Base-by-base conservation (phyloP, 1,284 basidiomycete genomes). In the Garcileccinum viscosum region DNA sequence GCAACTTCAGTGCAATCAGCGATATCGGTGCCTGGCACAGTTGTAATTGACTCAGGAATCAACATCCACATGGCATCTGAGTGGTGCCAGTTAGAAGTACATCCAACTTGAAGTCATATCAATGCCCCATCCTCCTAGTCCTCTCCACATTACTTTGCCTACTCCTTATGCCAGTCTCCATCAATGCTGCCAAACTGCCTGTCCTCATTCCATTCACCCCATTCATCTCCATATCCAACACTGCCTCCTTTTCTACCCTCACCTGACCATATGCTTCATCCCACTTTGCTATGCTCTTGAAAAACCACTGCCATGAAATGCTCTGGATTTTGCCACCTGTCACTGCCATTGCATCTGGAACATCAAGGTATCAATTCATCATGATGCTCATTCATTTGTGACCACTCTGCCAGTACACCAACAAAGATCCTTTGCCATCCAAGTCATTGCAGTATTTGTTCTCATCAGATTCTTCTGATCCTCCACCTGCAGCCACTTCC, bases 381-480 rank as follows among this genome's bases (percentile, higher is more conserved):
- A 90, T 66, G 67, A 93, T 84, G 71, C 90, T 91, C 89, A 93
- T 92, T 62, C 89, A 86, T 71, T 87, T 88, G 69, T 84, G 83
- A 19, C 12, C 58, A 9, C 80, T 76, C 53, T 80, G 80, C 32
- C 81, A 80, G 32, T 82, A 79, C 0, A 83, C 78, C 4, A 81
- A 81, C 33, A 17, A 30, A 53, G 27, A 19, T 9, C 22, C 58
- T 59, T 59, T 32, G 24, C 80, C 80, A 50, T 83, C 83, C 11
- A 88, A 88, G 61, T 86, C 86, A 33, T 88, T 30, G 27, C 27
- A 17, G 27, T 30, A 88, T 0, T 85, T 82, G 63, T 90, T 90
- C 17, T 84, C 83, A 44, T 87, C 84, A 1, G 85, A 85, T 59
- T 86, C 84, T n/a, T 83, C 82, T 3, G 81, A 77, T 37, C 78